Evolutionary conservation across 495 filamentous ascomycete species (phyloP).

Genomic region (Hyaloscypha hepaticicola): DNA sequence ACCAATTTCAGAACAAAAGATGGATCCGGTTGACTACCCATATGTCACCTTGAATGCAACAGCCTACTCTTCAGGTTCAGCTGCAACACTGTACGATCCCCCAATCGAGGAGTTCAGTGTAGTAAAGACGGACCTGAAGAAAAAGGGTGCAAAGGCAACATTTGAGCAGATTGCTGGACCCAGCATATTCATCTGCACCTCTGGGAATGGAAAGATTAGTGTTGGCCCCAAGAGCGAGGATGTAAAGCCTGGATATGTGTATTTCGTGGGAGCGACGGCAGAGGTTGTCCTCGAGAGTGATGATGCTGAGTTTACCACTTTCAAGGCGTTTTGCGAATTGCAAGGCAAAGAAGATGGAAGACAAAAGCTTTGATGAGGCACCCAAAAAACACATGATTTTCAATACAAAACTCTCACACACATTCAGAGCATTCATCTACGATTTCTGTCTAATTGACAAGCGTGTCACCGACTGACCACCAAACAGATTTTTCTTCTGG

Average conservation of each 20-base stretch:
- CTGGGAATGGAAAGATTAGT: slow-evolving; percentile 74
- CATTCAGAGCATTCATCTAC: too few relatives aligned
- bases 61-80: slow-evolving; percentile 73
- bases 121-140: slow-evolving; percentile 72
- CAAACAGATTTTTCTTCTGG: too few relatives aligned
- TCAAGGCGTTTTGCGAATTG: slow-evolving; percentile 94
- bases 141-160: slow-evolving; percentile 71
- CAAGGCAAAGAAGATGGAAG: slow-evolving; percentile 43
- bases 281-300: slow-evolving; percentile 71
- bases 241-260: slow-evolving; percentile 78
- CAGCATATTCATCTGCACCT: slow-evolving; percentile 87
- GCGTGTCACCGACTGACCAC: too few relatives aligned
- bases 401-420: too few relatives aligned
- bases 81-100: slow-evolving; percentile 78
- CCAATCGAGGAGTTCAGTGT: slow-evolving; percentile 97
- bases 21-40: slow-evolving; percentile 78
- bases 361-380: slow-evolving; percentile 25
- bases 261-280: slow-evolving; percentile 89
- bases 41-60: slow-evolving; percentile 74
- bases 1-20: slow-evolving; percentile 91
- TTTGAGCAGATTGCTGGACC: slow-evolving; percentile 87
- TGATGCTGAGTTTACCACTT: slow-evolving; percentile 73
- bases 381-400: neutral
- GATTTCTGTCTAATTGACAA: too few relatives aligned
- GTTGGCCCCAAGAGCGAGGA: slow-evolving; percentile 77